A percentile compares a stretch with the other conserved stretches of the same genome.
These are phyloP conservation scores for Hippophae gyantsensis DNA, from an alignment of 306 rosid genomes.

Conservation along the genomic window DNA sequence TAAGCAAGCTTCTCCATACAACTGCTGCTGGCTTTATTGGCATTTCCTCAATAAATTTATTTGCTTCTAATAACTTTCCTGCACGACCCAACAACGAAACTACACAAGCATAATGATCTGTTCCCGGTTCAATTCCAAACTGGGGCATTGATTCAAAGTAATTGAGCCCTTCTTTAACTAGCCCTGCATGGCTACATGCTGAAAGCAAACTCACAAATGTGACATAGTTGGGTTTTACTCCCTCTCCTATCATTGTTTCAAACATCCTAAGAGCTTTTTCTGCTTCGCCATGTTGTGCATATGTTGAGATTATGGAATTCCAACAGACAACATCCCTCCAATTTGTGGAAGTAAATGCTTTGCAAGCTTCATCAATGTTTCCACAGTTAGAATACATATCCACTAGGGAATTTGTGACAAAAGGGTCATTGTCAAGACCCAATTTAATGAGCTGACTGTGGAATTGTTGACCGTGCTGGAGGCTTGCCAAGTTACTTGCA, in stretches of 20 bases:
- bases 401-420: slow-evolving; percentile 61
- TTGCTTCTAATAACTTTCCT: slow-evolving; percentile 56
- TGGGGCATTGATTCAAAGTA: slow-evolving; percentile 53
- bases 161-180: slow-evolving; percentile 54
- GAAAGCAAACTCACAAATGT: slow-evolving; percentile 74
- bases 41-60: slow-evolving; percentile 61
- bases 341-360: slow-evolving; percentile 35
- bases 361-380: slow-evolving; percentile 53
- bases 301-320: slow-evolving; percentile 81
- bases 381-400: slow-evolving; percentile 94
- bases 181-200: slow-evolving; percentile 86
- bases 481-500: slow-evolving; percentile 62
- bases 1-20: slow-evolving; percentile 87
- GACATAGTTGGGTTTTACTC: slow-evolving; percentile 51
- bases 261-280: slow-evolving; percentile 51
- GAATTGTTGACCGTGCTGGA: slow-evolving; percentile 65
- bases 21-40: slow-evolving; percentile 60
- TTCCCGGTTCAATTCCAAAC: slow-evolving; percentile 57
- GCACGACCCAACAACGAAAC: slow-evolving; percentile 80
- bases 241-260: slow-evolving; percentile 41
- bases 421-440: slow-evolving; percentile 60
- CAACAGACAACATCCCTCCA: slow-evolving; percentile 66
- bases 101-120: slow-evolving; percentile 77
- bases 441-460: slow-evolving; percentile 71
- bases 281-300: slow-evolving; percentile 87